Percentiles rank a stretch among this genome's conserved stretches.
Evolutionary conservation across 768 basidiomycete genomes (phyloP).

Genomic region (Kwoniella heveanensis): DNA sequence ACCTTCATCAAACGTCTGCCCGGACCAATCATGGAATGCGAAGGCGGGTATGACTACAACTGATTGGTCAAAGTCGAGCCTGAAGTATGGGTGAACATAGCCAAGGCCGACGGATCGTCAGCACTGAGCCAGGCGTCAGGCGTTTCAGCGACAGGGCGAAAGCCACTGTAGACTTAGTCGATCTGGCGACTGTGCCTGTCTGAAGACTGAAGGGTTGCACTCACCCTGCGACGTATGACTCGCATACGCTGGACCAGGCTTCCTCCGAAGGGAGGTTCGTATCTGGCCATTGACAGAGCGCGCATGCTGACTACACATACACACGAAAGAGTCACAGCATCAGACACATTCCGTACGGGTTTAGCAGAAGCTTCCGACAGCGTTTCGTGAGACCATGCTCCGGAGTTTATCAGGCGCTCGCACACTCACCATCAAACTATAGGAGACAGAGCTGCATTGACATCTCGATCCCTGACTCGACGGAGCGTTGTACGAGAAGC

Average conservation of each 20-base stretch:
- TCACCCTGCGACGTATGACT: constrained; percentile 15
- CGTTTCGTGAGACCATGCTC: too few species aligned
- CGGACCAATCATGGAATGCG: constrained; percentile 27
- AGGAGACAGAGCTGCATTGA: constrained; percentile 43
- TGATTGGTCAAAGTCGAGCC: constrained; percentile 24
- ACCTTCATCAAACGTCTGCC: constrained; percentile 6
- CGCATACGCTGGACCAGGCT: constrained; percentile 16
- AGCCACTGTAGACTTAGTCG: too few species aligned
- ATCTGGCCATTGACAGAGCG: constrained; percentile 22
- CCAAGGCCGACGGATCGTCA: too few species aligned
- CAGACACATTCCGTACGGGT: too few species aligned
- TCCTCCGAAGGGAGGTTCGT: constrained; percentile 6
- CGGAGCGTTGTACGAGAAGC: constrained; percentile 38
- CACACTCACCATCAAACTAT: constrained; percentile 46
- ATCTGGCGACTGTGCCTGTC: too few species aligned
- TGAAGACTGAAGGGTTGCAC: too few species aligned
- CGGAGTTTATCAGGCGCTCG: too few species aligned
- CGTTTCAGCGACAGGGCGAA: too few species aligned
- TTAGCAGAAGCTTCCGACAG: too few species aligned
- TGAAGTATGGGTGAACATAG: constrained; percentile 2
- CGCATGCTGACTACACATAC: constrained; percentile 24
- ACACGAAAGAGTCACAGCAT: too few species aligned
- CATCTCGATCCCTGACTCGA: constrained; percentile 19
- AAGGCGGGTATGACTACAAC: constrained; percentile 21
- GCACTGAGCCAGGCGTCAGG: too few species aligned